phyloP scores from a whole-genome alignment of 176 grass and related monocot genomes.

The Oryza officinalis region DNA sequence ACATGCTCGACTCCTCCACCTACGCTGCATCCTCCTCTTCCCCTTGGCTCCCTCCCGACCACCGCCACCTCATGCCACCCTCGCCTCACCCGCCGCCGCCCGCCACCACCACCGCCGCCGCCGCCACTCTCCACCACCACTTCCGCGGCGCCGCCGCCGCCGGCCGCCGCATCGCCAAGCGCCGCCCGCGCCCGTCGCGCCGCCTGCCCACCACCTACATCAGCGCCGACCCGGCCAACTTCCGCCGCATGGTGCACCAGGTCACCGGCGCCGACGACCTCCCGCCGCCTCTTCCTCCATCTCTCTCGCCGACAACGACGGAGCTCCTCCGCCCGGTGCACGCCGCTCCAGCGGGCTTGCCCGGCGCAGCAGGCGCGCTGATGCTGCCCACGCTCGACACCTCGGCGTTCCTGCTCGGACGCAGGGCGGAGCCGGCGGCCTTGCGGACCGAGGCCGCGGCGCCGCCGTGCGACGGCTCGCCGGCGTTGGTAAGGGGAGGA shows the following conservation, averaged over 20 bases:
- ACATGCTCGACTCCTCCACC: neutral
- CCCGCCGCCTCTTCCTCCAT: neutral
- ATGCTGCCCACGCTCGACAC: constrained; percentile 51
- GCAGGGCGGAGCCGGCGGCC: too few species aligned
- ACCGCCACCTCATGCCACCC: neutral
- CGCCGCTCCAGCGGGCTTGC: neutral
- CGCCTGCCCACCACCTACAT: constrained; percentile 48
- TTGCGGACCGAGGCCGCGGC: too few species aligned
- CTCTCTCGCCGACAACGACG: neutral
- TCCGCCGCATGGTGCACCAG: constrained; percentile 55
- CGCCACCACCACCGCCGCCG: too few species aligned
- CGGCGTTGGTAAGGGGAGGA: neutral
- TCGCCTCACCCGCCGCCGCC: neutral
- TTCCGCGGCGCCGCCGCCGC: neutral
- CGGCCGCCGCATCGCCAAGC: constrained; percentile 27
- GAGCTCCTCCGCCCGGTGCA: neutral
- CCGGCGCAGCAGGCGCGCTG: neutral
- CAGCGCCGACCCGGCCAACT: constrained; percentile 41
- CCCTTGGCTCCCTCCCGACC: neutral
- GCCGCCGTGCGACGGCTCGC: neutral
- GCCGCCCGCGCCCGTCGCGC: constrained; percentile 45
- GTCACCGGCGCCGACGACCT: constrained; percentile 43
- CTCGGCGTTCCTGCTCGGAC: constrained; percentile 31
- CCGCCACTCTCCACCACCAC: neutral
- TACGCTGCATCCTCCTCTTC: too few species aligned